Evolutionary conservation across 306 rosid genomes (phyloP).

Genomic region (Oxytropis ochrocephala): DNA sequence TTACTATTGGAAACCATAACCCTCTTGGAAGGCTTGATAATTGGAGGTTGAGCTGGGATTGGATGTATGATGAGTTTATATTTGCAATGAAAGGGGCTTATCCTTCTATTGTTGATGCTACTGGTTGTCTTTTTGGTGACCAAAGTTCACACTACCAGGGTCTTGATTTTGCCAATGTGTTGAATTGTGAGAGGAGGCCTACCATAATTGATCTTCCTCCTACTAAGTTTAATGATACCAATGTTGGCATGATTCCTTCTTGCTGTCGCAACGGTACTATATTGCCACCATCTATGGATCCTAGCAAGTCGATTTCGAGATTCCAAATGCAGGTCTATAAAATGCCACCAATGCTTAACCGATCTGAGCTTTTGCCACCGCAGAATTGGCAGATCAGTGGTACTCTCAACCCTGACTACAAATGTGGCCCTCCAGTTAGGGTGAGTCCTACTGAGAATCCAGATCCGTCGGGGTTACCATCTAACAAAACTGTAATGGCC

Average conservation of each 20-base stretch:
- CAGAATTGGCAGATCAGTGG: slow-evolving; percentile 85
- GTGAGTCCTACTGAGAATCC: slow-evolving; percentile 76
- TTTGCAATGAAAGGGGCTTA: slow-evolving; percentile 81
- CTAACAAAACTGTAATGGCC: slow-evolving; percentile 63
- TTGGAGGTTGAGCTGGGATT: slow-evolving; percentile 90
- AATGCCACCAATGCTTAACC: slow-evolving; percentile 79
- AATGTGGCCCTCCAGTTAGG: slow-evolving; percentile 71
- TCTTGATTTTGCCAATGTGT: slow-evolving; percentile 61
- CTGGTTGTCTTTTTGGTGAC: slow-evolving; percentile 69
- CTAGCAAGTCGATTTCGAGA: slow-evolving; percentile 61
- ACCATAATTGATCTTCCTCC: slow-evolving; percentile 81
- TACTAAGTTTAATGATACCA: slow-evolving; percentile 64
- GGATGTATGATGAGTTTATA: slow-evolving; percentile 89
- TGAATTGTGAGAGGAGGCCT: slow-evolving; percentile 76
- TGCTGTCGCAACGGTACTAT: slow-evolving; percentile 96
- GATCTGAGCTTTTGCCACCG: slow-evolving; percentile 67
- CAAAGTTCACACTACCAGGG: slow-evolving; percentile 47
- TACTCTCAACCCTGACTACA: slow-evolving; percentile 65
- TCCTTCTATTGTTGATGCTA: slow-evolving; percentile 69
- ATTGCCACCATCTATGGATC: slow-evolving; percentile 78
- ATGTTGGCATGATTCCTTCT: slow-evolving; percentile 60
- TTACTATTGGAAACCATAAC: slow-evolving; percentile 75
- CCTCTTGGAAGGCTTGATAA: slow-evolving; percentile 90
- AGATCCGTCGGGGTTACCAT: slow-evolving; percentile 53
- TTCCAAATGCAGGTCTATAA: slow-evolving; percentile 86